phyloP scores from a whole-genome alignment of 2,329 filamentous ascomycete genomes.

The Pseudogymnoascus sp. region DNA sequence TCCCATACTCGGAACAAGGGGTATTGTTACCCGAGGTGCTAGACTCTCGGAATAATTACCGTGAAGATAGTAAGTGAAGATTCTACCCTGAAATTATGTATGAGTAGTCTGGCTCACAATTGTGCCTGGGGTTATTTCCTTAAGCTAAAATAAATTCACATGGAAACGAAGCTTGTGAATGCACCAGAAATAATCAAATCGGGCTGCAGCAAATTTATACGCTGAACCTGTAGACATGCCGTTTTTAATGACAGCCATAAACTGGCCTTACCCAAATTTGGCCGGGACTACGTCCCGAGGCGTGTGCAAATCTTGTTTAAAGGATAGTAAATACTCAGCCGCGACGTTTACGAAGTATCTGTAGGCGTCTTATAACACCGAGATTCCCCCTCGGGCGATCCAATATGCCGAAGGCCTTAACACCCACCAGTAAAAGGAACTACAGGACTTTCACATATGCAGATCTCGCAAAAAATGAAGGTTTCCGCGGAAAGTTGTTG shows the following conservation, averaged over 20 bases:
- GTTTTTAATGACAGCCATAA: no score
- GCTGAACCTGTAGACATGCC: background rate
- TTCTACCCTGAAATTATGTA: background rate
- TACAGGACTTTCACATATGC: background rate
- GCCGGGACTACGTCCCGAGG: no score
- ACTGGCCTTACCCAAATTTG: no score
- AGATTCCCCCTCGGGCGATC: background rate
- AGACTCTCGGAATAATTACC: background rate
- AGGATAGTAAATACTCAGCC: background rate
- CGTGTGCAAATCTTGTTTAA: no score
- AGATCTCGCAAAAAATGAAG: background rate
- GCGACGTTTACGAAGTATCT: background rate
- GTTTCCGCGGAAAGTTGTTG: background rate
- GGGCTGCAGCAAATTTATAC: background rate
- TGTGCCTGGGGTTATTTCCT: background rate
- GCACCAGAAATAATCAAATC: background rate
- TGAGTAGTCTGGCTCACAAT: background rate
- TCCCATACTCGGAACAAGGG: background rate
- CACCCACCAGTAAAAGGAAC: background rate
- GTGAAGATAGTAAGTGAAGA: background rate
- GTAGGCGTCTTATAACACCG: background rate
- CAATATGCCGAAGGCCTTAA: background rate
- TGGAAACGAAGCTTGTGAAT: background rate
- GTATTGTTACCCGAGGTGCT: background rate
- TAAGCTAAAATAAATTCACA: background rate